phyloP scores from a whole-genome alignment of 2,329 filamentous ascomycete species.

The Chaetomiaceae sp. region DNA sequence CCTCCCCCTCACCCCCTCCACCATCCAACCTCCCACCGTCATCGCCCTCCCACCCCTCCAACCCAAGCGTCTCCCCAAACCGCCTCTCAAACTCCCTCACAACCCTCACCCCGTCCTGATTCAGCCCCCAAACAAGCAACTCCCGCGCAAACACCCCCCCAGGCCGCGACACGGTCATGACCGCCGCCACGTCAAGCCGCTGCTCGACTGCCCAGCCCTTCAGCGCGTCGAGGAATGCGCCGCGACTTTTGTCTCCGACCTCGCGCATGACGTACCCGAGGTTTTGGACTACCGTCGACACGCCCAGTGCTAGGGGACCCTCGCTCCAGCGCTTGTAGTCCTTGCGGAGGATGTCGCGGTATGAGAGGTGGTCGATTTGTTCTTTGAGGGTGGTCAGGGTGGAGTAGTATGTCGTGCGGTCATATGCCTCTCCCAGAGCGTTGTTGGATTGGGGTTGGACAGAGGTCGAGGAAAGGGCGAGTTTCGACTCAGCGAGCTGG shows the following conservation, averaged over 20 bases:
- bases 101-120: constrained; percentile 44
- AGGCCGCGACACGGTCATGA: constrained; percentile 65
- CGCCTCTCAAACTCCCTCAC: constrained; percentile 51
- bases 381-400: constrained; percentile 62
- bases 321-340: constrained; percentile 80
- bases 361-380: constrained; percentile 55
- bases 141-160: constrained; percentile 59
- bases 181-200: constrained; percentile 55
- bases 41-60: constrained; percentile 52
- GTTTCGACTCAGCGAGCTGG: constrained; percentile 51
- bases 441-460: not conserved
- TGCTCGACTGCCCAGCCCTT: constrained; percentile 52
- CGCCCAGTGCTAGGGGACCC: constrained; percentile 55
- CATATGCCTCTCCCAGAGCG: constrained; percentile 38
- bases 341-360: constrained; percentile 69
- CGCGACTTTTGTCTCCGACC: constrained; percentile 39
- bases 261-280: constrained; percentile 56
- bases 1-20: constrained; percentile 29
- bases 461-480: constrained; percentile 22
- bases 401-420: constrained; percentile 53
- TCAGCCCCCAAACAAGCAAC: constrained; percentile 62
- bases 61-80: constrained; percentile 45
- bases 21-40: constrained; percentile 46
- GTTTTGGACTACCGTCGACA: constrained; percentile 61
- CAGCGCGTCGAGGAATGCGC: constrained; percentile 45